These are phyloP conservation scores for Salvia splendens DNA, from an alignment of 257 asterid species.

Conservation along the genomic window DNA sequence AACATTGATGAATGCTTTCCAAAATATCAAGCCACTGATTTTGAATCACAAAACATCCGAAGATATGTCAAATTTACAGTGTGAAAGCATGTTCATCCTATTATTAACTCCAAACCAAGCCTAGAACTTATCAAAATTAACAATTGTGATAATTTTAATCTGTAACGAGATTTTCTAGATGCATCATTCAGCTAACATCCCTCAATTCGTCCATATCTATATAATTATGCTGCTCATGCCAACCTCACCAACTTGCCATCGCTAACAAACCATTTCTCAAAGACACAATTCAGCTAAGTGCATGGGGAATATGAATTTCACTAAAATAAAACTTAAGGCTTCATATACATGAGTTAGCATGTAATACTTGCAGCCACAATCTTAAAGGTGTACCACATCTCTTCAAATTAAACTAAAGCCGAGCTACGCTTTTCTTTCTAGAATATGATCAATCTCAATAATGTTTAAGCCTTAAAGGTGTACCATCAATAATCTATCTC, in stretches of 20 bases:
- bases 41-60: not conserved
- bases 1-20: not conserved
- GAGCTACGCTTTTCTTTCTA: not conserved
- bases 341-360: not conserved
- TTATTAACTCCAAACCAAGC: slow-evolving; percentile 17
- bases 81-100: slow-evolving; percentile 4
- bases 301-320: not conserved
- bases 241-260: slow-evolving; percentile 6
- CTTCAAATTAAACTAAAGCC: slow-evolving; percentile 7
- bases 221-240: not conserved
- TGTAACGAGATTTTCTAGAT: not conserved
- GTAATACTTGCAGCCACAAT: not conserved
- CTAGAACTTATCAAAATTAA: not conserved
- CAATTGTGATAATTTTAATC: not conserved
- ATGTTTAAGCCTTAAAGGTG: too few species aligned
- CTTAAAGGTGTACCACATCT: slow-evolving; percentile 8
- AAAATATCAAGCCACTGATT: not conserved
- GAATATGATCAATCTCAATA: too few species aligned
- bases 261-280: not conserved
- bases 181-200: slow-evolving; percentile 13
- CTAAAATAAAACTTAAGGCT: not conserved
- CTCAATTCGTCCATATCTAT: not conserved
- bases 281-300: not conserved
- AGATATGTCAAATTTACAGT: not conserved
- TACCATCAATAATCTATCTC: not conserved